Conservation (phyloP, 768 basidiomycete species). For the Cystobasidium onofrii region DNA sequence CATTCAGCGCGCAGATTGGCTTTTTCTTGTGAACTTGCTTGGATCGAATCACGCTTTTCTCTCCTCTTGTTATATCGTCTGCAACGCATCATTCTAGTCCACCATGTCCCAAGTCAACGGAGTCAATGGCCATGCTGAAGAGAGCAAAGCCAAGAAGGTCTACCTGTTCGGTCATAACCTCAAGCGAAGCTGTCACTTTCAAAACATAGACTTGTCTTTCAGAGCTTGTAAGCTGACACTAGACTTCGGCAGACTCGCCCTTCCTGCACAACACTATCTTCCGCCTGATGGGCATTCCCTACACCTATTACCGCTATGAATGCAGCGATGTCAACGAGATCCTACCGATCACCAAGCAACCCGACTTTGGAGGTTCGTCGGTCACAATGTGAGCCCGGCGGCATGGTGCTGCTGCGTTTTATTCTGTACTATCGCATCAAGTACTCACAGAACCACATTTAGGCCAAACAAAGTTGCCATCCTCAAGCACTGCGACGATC, state of each 20-base stretch:
- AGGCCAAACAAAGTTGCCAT: constrained; percentile 41
- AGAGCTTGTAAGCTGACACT: background rate
- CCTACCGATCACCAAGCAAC: constrained; percentile 33
- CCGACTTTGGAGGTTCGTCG: constrained; percentile 39
- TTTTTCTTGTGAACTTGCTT: background rate
- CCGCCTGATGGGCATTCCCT: constrained; percentile 35
- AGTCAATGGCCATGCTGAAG: background rate
- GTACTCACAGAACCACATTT: background rate
- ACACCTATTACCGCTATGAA: background rate
- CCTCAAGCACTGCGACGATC: constrained; percentile 35
- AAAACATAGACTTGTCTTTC: background rate
- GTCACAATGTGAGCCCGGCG: constrained; percentile 40
- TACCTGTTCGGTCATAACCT: constrained; percentile 5
- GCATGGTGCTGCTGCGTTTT: background rate
- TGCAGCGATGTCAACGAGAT: constrained; percentile 33
- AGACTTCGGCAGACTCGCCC: constrained; percentile 33
- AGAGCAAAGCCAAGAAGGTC: background rate
- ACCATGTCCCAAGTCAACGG: background rate
- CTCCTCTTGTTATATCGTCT: background rate
- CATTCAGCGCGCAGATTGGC: background rate
- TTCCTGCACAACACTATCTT: constrained; percentile 43
- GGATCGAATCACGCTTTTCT: too few species aligned
- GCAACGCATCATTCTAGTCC: background rate
- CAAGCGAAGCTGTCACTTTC: background rate
- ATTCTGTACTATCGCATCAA: background rate